Conservation (phyloP, 2,329 filamentous ascomycete genomes). For the Botrytis fragariae region DNA sequence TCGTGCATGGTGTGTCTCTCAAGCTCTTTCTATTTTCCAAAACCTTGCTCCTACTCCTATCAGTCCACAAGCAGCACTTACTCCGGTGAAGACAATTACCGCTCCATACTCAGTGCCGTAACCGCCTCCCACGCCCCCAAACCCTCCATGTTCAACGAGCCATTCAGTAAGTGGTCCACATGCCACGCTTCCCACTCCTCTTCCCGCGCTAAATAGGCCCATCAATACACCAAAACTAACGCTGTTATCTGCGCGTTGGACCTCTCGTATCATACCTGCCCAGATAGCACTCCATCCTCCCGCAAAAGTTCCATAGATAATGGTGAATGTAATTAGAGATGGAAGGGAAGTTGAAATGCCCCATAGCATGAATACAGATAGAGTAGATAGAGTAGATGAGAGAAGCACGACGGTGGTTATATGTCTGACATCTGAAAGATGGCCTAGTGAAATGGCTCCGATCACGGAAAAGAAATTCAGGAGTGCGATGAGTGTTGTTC, state of each 20-base stretch:
- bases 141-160: conserved; percentile 47
- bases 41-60: conserved; percentile 16
- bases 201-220: conserved; percentile 54
- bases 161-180: conserved; percentile 56
- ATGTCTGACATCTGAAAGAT: conserved; percentile 44
- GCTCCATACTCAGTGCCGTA: conserved; percentile 53
- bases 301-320: conserved; percentile 57
- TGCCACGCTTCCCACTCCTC: conserved; percentile 60
- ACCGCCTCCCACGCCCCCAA: conserved; percentile 40
- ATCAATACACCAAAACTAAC: conserved; percentile 38
- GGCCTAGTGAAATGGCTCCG: conserved; percentile 42
- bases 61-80: conserved; percentile 48
- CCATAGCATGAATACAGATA: conserved; percentile 54
- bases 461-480: conserved; percentile 49
- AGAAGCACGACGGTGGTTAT: conserved; percentile 48
- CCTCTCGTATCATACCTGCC: conserved; percentile 38
- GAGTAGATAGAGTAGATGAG: conserved; percentile 48
- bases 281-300: conserved; percentile 53
- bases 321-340: conserved; percentile 49
- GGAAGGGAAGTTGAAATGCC: conserved; percentile 47
- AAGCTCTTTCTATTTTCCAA: neutral
- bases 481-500: conserved; percentile 49
- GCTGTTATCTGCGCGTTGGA: conserved; percentile 22
- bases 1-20: neutral
- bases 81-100: conserved; percentile 55